Conservation (phyloP, 2,329 filamentous ascomycete species). For the Clarireedia sp. region DNA sequence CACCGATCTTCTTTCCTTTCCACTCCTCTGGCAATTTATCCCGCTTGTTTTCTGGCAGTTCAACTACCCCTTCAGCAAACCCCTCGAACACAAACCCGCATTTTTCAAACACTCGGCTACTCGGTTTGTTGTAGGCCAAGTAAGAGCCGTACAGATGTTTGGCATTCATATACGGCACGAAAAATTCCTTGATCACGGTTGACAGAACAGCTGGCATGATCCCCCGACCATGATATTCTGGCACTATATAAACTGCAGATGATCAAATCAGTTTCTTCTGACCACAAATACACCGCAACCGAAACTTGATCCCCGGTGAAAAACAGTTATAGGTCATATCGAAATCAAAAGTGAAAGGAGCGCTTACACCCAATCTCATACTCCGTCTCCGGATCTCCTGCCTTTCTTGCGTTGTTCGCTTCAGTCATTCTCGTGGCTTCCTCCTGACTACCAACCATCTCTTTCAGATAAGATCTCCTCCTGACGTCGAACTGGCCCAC, state of each 20-base stretch:
- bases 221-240: conserved; percentile 1
- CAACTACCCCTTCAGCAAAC: not conserved
- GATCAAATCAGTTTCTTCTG: not conserved
- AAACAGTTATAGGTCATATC: not conserved
- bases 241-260: conserved; percentile 7
- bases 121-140: conserved; percentile 4
- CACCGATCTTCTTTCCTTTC: not conserved
- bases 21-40: not conserved
- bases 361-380: conserved; percentile 8
- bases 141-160: not conserved
- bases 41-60: not conserved
- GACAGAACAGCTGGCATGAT: conserved; percentile 9
- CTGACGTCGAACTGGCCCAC: conserved; percentile 1
- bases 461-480: not conserved
- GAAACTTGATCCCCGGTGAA: too few species aligned
- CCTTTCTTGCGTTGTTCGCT: not conserved
- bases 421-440: not conserved
- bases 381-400: not conserved
- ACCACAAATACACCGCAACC: too few species aligned
- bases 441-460: not conserved
- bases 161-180: conserved; percentile 11
- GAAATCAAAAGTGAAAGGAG: not conserved
- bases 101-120: conserved; percentile 13
- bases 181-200: conserved; percentile 5
- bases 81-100: conserved; percentile 9